phyloP scores from a whole-genome alignment of 768 basidiomycete genomes.

The Suillus discolor region DNA sequence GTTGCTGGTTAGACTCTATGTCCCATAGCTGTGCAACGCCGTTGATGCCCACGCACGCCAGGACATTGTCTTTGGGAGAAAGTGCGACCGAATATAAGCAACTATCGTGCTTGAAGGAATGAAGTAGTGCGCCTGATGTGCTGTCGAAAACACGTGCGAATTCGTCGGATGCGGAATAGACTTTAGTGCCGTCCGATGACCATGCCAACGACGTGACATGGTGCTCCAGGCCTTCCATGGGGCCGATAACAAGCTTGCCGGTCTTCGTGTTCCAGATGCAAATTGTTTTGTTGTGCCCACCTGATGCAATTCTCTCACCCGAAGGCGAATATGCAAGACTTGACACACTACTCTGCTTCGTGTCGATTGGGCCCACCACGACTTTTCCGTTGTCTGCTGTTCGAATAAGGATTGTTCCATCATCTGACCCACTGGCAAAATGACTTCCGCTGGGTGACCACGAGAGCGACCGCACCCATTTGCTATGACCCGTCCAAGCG shows the following conservation, averaged over 20 bases:
- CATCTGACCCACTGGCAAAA: background rate
- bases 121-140: background rate
- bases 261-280: background rate
- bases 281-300: background rate
- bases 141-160: background rate
- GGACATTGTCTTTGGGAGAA: background rate
- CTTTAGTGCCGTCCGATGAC: background rate
- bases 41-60: background rate
- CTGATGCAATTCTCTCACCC: background rate
- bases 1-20: background rate
- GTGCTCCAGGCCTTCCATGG: background rate
- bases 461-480: background rate
- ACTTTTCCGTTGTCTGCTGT: background rate
- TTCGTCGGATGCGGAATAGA: background rate
- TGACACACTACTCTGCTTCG: background rate
- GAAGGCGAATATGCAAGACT: background rate
- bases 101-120: background rate
- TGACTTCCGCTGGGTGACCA: background rate
- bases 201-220: background rate
- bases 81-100: background rate
- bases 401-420: background rate
- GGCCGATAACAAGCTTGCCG: background rate
- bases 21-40: background rate
- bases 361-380: background rate
- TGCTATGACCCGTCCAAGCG: background rate